These are phyloP conservation scores for Yamadazyma scolyti DNA, from an alignment of 805 yeast species.

Conservation along the genomic window DNA sequence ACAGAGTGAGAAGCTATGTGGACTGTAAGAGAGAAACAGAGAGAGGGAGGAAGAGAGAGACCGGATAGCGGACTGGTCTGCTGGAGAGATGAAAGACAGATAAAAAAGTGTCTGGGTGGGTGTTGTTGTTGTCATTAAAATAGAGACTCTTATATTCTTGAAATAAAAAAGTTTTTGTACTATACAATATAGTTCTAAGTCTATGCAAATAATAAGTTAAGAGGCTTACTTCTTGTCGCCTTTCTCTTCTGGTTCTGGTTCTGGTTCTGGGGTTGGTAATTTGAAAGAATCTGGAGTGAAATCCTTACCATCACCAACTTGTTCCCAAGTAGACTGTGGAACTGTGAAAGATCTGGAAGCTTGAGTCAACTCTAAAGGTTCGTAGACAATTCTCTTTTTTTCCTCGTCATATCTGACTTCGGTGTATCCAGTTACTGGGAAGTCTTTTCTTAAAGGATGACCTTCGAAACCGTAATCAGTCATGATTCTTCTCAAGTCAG, in stretches of 20 bases:
- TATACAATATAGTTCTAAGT: neutral
- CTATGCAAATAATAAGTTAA: conserved; percentile 4
- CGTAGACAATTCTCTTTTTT: conserved; percentile 84
- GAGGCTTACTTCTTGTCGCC: conserved; percentile 28
- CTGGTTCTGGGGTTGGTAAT: conserved; percentile 80
- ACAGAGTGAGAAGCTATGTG: no score
- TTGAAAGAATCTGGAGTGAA: conserved; percentile 77
- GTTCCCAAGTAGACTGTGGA: conserved; percentile 89
- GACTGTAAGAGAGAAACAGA: no score
- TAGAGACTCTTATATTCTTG: no score
- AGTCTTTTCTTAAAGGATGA: conserved; percentile 86
- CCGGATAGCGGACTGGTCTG: no score
- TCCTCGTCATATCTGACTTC: conserved; percentile 90
- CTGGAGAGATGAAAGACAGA: no score
- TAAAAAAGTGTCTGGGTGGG: no score
- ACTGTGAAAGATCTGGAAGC: conserved; percentile 89
- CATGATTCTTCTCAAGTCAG: conserved; percentile 84
- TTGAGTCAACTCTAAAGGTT: conserved; percentile 86
- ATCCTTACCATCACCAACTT: conserved; percentile 83
- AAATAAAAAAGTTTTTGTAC: no score
- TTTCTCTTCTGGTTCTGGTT: conserved; percentile 42
- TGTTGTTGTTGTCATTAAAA: no score
- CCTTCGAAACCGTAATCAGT: conserved; percentile 93
- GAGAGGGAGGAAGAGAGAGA: no score
- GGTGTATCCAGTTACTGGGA: conserved; percentile 90